These are phyloP conservation scores for Metschnikowia gelsemii DNA, from an alignment of 805 yeast species.

Conservation along the genomic window DNA sequence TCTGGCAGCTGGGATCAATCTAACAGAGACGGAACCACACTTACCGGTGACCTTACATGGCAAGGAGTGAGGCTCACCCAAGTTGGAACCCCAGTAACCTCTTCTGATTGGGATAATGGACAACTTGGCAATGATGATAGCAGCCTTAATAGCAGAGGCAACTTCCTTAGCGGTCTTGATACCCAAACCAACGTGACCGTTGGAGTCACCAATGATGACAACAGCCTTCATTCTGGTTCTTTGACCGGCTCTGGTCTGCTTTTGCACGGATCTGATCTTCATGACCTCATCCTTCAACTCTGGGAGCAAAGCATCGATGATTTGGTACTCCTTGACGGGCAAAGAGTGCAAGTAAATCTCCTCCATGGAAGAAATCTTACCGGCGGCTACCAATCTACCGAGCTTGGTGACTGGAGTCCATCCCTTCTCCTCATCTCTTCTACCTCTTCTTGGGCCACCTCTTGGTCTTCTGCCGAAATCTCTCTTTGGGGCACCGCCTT, in stretches of 20 bases:
- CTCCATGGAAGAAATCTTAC: constrained; percentile 94
- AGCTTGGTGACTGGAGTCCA: constrained; percentile 99
- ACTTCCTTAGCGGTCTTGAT: constrained; percentile 99
- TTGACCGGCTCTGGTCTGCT: constrained; percentile 99
- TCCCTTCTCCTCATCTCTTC: constrained; percentile 93
- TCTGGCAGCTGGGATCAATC: constrained; percentile 99
- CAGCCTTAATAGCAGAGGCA: constrained; percentile 99
- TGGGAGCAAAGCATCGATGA: constrained; percentile 95
- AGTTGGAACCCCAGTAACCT: constrained; percentile 99
- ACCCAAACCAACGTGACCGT: constrained; percentile 99
- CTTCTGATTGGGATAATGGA: constrained; percentile 99
- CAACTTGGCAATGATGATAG: constrained; percentile 98
- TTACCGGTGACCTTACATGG: constrained; percentile 98
- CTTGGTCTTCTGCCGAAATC: constrained; percentile 55
- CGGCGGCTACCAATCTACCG: constrained; percentile 99
- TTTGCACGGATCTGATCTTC: constrained; percentile 99
- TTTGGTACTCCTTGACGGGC: constrained; percentile 99
- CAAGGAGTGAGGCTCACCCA: constrained; percentile 99
- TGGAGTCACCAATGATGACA: constrained; percentile 98
- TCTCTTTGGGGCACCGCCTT: constrained; percentile 46
- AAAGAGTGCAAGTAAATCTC: constrained; percentile 99
- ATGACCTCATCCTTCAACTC: constrained; percentile 96
- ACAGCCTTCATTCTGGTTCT: constrained; percentile 99
- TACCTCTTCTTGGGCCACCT: constrained; percentile 50
- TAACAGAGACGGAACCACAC: constrained; percentile 99